A percentile compares a stretch with the other conserved stretches of the same genome.
Conservation (phyloP, 306 rosid species). For the Corylus heterophylla region DNA sequence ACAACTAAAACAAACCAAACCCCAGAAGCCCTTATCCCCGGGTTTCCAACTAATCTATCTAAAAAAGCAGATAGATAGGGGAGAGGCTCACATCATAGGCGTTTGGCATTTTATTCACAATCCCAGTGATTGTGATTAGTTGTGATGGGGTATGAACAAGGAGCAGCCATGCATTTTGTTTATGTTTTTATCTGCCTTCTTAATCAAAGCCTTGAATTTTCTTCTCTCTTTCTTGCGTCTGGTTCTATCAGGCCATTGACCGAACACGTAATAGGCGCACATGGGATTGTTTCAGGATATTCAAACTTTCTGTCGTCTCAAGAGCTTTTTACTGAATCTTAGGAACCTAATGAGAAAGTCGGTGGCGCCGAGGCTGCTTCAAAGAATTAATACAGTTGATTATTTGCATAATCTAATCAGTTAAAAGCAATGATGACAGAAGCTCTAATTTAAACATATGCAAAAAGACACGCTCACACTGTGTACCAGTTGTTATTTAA, state of each 20-base stretch:
- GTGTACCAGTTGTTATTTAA: background rate
- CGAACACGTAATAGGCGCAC: constrained; percentile 43
- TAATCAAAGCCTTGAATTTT: constrained; percentile 28
- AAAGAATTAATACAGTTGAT: background rate
- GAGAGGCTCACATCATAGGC: constrained; percentile 8
- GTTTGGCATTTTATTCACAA: constrained; percentile 28
- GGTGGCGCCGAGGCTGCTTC: background rate
- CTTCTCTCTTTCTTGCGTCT: constrained; percentile 16
- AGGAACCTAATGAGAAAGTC: background rate
- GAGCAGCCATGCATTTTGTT: constrained; percentile 29
- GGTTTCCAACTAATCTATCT: constrained; percentile 4
- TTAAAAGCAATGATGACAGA: background rate
- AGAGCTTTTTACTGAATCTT: background rate
- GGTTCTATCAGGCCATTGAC: constrained; percentile 27
- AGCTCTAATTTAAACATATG: background rate
- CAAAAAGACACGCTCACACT: background rate
- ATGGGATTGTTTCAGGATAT: constrained; percentile 35
- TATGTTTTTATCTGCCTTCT: constrained; percentile 8
- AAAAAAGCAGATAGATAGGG: background rate
- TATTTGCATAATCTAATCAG: background rate
- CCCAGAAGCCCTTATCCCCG: constrained; percentile 25
- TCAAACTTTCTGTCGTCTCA: constrained; percentile 7
- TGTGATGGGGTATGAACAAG: constrained; percentile 26
- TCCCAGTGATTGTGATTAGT: constrained; percentile 40
- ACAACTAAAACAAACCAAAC: background rate